Evolutionary conservation across 768 basidiomycete species (phyloP), one percentile per base, ranked within the genome.

Genomic region (Pleurotus sapidus): DNA sequence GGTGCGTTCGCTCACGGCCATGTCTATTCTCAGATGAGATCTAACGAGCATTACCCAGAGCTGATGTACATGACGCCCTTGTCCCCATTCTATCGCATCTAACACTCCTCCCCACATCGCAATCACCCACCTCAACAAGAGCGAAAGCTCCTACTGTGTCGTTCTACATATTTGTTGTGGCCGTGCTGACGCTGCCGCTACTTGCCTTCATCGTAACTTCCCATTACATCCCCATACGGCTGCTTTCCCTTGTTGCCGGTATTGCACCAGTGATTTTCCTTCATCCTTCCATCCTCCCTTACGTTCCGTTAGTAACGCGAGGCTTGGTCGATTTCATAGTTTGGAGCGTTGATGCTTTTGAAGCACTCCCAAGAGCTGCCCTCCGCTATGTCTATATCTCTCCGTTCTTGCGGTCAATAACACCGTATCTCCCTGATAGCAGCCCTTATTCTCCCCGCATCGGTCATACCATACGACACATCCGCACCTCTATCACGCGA

Each of bases 41-140:
- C 14, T 51, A 49, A 49, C 23, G 24, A 5, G 12, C 25, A 17
- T 42, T 61, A 18, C 20, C 8, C 57, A 91, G 89, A 3, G 80
- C 88, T 6, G 91, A 93, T 61, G 63, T 71, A 0, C 74, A 88
- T 49, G 84, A 87, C 56, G 59, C 77, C 1, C 61, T 81, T 12
- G 70, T 77, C 53, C 76, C 84, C 60, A 67, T 88, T 55, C 73
- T 76, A 25, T 77, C 86, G 58, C 81, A 62, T 61, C 78, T 69
- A 46, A 75, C 73, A 60, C 82, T 69, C 63, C 68, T 61, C 57
- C 73, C 57, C 60, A 76, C 60, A 60, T 75, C 61, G 63, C 30
- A 11, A 34, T 12, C 3, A 3, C 70, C 24, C n/a, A 70, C 62
- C 37, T 69, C 37, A 51, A 34, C 30, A 34, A 34, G 30, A 34